Conservation (phyloP, 1,139 yeast species). For the Lodderomyces metapsilosis region DNA sequence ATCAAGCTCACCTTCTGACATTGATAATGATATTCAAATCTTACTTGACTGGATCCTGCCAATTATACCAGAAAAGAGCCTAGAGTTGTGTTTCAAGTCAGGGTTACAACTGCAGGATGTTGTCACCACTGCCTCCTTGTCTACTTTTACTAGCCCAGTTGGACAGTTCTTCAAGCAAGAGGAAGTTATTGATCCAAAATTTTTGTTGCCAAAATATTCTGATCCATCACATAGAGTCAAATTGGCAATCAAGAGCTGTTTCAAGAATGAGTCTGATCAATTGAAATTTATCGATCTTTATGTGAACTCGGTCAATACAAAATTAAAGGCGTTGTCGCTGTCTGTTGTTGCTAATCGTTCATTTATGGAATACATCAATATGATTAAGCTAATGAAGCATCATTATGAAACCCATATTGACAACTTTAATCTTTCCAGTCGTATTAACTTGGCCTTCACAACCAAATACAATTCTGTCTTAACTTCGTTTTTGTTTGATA, state of each 20-base stretch:
- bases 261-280: constrained; percentile 35
- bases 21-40: constrained; percentile 43
- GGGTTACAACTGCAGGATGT: not conserved
- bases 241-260: constrained; percentile 38
- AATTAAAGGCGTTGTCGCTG: constrained; percentile 12
- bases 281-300: constrained; percentile 36
- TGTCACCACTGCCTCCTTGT: not conserved
- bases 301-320: constrained; percentile 28
- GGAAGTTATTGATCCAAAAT: constrained; percentile 4
- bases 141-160: not conserved
- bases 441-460: constrained; percentile 22
- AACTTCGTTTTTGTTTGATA: constrained; percentile 16
- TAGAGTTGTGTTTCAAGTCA: constrained; percentile 3
- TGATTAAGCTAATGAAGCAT: constrained; percentile 19
- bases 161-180: constrained; percentile 23
- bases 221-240: constrained; percentile 39
- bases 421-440: constrained; percentile 21
- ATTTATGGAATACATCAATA: constrained; percentile 17
- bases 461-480: constrained; percentile 29
- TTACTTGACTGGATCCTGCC: constrained; percentile 42
- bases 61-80: constrained; percentile 18
- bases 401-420: constrained; percentile 16
- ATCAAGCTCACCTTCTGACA: constrained; percentile 23
- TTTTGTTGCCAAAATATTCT: constrained; percentile 6
- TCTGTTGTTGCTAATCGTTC: constrained; percentile 3